Base-by-base conservation (phyloP, 2,329 filamentous ascomycete species). In the Lachnellula subtilissima region DNA sequence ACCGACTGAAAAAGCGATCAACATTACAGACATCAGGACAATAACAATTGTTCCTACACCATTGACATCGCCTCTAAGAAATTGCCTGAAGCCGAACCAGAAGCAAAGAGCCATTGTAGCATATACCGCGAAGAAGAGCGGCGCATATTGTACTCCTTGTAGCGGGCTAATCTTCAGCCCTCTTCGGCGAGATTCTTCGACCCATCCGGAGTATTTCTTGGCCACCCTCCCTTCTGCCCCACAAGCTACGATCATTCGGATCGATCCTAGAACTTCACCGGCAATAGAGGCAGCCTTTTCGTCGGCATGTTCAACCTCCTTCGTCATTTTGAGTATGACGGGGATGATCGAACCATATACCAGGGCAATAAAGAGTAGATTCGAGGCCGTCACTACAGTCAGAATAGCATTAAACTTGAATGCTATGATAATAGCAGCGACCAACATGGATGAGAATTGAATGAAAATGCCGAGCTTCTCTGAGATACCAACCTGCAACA, bases 401-500 rank as follows among this genome's bases (percentile, higher is more conserved):
- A 86, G 72, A 4, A 76, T 71, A 81, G 83, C 86, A 62, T 74
- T 83, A 64, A 76, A 80, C 5, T 72, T 75, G 62, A 85, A 83
- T 12, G 82, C 79, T 22, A 84, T 75, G 58, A 82, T 69, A 51
- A 81, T 73, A 25, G 81, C 74, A 15, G 81, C 69, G 35, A 82
- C 67, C 52, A 84, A 76, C 25, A 79, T 79, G 0, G 81, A 69
- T 2, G 70, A 69, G 60, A 74, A 85, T 65, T 86, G 82, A 55
- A 86, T 63, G 47, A 84, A 79, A 1, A 76, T 76, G 7, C 81
- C 82, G 0, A 87, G 73, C 64, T 85, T 85, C 66, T 86, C 83
- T 0, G 82, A 85, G 40, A 86, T 84, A 3, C 84, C 84, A 12
- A 85, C 72, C 69, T 87, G 84, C n/a, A 87, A 72, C 1, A 76